phyloP scores from a whole-genome alignment of 2,329 filamentous ascomycete species.

The Botrytis aclada region DNA sequence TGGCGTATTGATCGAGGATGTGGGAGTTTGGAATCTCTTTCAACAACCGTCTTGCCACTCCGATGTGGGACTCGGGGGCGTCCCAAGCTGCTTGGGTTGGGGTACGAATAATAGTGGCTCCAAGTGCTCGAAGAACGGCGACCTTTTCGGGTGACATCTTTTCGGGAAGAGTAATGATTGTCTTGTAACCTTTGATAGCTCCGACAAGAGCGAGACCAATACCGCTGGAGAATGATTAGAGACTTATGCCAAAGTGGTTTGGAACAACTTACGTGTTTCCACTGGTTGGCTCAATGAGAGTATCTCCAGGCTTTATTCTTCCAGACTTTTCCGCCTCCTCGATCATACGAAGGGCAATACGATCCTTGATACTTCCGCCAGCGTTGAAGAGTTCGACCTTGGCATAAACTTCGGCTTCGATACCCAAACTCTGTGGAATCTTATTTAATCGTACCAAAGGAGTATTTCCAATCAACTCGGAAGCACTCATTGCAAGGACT shows the following conservation, averaged over 20 bases:
- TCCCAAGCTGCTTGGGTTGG: conserved; percentile 95
- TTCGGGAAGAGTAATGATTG: conserved; percentile 96
- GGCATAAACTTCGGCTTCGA: conserved; percentile 84
- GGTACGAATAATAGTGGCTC: conserved; percentile 95
- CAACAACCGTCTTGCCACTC: conserved; percentile 82
- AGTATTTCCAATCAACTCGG: conserved; percentile 90
- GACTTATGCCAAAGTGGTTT: not conserved
- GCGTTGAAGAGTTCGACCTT: conserved; percentile 95
- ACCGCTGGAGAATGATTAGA: conserved; percentile 48
- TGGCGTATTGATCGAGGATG: conserved; percentile 95
- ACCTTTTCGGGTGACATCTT: conserved; percentile 99
- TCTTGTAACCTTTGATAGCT: conserved; percentile 96
- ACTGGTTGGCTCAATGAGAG: conserved; percentile 94
- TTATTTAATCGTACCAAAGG: conserved; percentile 93
- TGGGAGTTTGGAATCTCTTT: conserved; percentile 97
- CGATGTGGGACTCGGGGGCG: conserved; percentile 93
- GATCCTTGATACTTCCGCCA: conserved; percentile 89
- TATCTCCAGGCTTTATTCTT: conserved; percentile 95
- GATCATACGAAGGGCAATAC: conserved; percentile 95
- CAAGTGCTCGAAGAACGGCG: conserved; percentile 85
- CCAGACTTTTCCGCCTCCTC: conserved; percentile 89
- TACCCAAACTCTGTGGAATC: conserved; percentile 84
- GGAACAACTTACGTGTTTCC: conserved; percentile 71
- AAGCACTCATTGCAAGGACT: conserved; percentile 56
- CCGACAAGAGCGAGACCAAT: conserved; percentile 93